phyloP scores from a whole-genome alignment of 1,284 basidiomycete genomes.

The Cryptococcus amylolentus region DNA sequence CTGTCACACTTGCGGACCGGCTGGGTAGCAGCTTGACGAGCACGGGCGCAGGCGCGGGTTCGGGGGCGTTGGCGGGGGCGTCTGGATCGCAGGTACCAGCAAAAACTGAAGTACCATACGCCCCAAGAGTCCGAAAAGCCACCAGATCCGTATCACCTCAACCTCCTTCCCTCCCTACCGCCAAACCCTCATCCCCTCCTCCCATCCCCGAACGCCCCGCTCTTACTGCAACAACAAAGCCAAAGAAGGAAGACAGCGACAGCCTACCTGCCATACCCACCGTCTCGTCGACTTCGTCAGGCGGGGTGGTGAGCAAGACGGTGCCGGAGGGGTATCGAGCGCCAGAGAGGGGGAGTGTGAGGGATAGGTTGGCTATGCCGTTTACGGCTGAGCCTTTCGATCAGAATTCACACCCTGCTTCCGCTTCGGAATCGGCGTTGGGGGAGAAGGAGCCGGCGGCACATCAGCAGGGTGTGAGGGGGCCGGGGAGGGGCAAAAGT shows the following conservation, averaged over 20 bases:
- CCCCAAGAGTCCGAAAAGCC: slow-evolving; percentile 12
- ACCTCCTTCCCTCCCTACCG: too few relatives aligned
- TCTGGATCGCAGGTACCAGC: slow-evolving; percentile 53
- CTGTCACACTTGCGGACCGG: slow-evolving; percentile 16
- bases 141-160: too few relatives aligned
- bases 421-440: not conserved
- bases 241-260: slow-evolving; percentile 16
- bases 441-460: not conserved
- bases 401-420: not conserved
- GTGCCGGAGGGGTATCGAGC: slow-evolving; percentile 45
- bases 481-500: slow-evolving; percentile 24
- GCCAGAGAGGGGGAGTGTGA: slow-evolving; percentile 21
- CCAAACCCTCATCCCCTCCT: too few relatives aligned
- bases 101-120: slow-evolving; percentile 6
- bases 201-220: not conserved
- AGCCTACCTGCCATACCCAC: slow-evolving; percentile 49
- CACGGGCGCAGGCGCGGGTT: too few relatives aligned
- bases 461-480: not conserved
- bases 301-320: slow-evolving; percentile 72
- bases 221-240: not conserved
- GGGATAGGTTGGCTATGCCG: not conserved
- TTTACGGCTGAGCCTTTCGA: not conserved
- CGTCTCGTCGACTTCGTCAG: slow-evolving; percentile 69
- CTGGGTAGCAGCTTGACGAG: too few relatives aligned
- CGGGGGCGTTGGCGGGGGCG: not conserved